A percentile compares a stretch with the other conserved stretches of the same genome.
phyloP scores from a whole-genome alignment of 768 basidiomycete genomes.

The Trichaptum fuscoviolaceum region DNA sequence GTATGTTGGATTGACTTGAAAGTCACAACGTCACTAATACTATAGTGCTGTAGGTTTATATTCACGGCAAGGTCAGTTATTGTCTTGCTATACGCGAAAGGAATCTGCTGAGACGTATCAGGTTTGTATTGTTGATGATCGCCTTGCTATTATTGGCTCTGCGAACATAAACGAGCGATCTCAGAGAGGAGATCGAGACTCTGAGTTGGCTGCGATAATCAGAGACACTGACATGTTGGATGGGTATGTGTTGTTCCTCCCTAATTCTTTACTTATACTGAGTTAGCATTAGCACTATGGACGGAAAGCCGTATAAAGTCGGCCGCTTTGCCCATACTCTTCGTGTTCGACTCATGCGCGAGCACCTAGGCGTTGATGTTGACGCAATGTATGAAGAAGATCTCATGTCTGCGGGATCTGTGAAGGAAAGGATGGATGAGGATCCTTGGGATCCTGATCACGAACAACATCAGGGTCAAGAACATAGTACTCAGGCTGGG shows the following conservation, averaged over 20 bases:
- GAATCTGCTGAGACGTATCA: conserved; percentile 11
- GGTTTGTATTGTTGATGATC: conserved; percentile 85
- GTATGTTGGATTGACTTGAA: conserved; percentile 29
- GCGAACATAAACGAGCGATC: conserved; percentile 99
- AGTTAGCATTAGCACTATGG: conserved; percentile 67
- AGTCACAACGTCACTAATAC: conserved; percentile 10
- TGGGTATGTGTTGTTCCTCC: conserved; percentile 43
- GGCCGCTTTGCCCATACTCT: conserved; percentile 96
- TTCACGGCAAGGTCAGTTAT: conserved; percentile 66
- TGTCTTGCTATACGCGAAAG: background rate
- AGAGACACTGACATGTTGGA: conserved; percentile 97
- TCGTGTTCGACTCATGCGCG: conserved; percentile 90
- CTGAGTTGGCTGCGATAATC: conserved; percentile 88
- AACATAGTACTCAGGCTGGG: conserved; percentile 34
- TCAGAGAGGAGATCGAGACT: conserved; percentile 93
- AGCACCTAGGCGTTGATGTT: conserved; percentile 94
- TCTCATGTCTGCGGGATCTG: conserved; percentile 48
- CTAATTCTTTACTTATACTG: conserved; percentile 6
- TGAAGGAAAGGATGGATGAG: conserved; percentile 44
- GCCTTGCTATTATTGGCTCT: conserved; percentile 89
- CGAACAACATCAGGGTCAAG: conserved; percentile 51
- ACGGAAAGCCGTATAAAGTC: conserved; percentile 89
- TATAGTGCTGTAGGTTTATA: conserved; percentile 58
- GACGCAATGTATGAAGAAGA: conserved; percentile 81
- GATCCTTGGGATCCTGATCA: conserved; percentile 69